phyloP scores from a whole-genome alignment of 2,329 filamentous ascomycete genomes.

The Metarhizium album region DNA sequence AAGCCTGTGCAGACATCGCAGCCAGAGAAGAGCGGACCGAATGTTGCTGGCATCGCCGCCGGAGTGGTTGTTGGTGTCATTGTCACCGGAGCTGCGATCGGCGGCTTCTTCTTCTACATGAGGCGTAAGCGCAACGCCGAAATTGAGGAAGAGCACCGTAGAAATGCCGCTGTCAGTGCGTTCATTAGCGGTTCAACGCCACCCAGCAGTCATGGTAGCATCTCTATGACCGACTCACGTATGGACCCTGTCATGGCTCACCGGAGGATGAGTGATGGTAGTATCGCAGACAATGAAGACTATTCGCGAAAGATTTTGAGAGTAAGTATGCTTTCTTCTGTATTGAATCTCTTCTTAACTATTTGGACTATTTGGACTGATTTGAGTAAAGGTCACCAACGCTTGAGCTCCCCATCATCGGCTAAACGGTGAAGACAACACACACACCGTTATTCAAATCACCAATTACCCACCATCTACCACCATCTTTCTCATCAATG shows the following conservation, averaged over 20 bases:
- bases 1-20: constrained; percentile 12
- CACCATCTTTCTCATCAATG: constrained; percentile 16
- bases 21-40: constrained; percentile 34
- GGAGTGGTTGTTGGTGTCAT: constrained; percentile 81
- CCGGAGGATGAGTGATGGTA: constrained; percentile 81
- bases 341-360: background rate
- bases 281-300: constrained; percentile 94
- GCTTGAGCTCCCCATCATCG: constrained; percentile 31
- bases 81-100: constrained; percentile 52
- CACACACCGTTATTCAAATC: constrained; percentile 7
- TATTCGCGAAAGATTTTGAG: constrained; percentile 93
- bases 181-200: constrained; percentile 59
- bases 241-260: constrained; percentile 80
- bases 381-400: constrained; percentile 40
- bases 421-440: constrained; percentile 6
- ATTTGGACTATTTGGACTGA: background rate
- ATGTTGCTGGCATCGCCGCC: constrained; percentile 74
- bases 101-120: constrained; percentile 62
- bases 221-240: constrained; percentile 70
- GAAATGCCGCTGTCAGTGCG: constrained; percentile 66
- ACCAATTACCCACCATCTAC: constrained; percentile 20
- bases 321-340: constrained; percentile 42
- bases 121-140: constrained; percentile 65
- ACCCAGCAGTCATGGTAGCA: constrained; percentile 49
- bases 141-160: constrained; percentile 74